Base-by-base conservation (phyloP, 2,329 filamentous ascomycete genomes). In the Gliomastix tumulicola region DNA sequence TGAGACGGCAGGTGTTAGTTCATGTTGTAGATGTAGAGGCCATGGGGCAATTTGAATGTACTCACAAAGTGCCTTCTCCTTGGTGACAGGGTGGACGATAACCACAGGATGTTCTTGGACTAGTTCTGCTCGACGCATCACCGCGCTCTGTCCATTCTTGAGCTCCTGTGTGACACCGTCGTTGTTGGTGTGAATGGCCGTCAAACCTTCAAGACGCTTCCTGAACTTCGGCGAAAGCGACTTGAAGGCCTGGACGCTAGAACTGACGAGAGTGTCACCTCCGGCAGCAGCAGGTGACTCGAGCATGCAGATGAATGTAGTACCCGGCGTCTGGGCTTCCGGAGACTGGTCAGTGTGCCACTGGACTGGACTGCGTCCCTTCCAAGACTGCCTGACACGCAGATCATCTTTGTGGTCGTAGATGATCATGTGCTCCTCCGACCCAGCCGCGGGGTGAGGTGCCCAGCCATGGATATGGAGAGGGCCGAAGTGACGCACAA, bases 221-320 rank as follows among this genome's bases (percentile, higher is more conserved):
- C 75, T 75, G 66, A 92, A 88, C 34, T 76, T 75, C 1, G 83
- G 82, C 41, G 79, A 85, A 3, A 94, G 69, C 7, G 86, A 71
- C 43, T 77, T 73, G 55, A 94, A 94, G 3, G 87, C 87, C 55
- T 82, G 81, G 2, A 68, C 84, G 51, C 81, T 76, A 52, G 88
- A 81, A 23, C 69, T 76, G 50, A 92, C 92, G 4, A 89, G 62
- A 0, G 87, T 92, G 54, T 92, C 85, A 28, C 86, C 87, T 21
- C 86, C 49, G 5, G 35, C 27, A 7, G 16, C 19, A 5, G 61
- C 60, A 0, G 60, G 59, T 1, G 54, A 51, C 7, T 51, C 49
- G 11, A 65, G 50, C 4, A 64, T 46, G 1, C 57, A 57, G 25
- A 66, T 49, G 9, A 66, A 50, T 2, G 63, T 66, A 38, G 62